phyloP scores from a whole-genome alignment of 2,329 filamentous ascomycete species.

The Niveomyces coronatus region DNA sequence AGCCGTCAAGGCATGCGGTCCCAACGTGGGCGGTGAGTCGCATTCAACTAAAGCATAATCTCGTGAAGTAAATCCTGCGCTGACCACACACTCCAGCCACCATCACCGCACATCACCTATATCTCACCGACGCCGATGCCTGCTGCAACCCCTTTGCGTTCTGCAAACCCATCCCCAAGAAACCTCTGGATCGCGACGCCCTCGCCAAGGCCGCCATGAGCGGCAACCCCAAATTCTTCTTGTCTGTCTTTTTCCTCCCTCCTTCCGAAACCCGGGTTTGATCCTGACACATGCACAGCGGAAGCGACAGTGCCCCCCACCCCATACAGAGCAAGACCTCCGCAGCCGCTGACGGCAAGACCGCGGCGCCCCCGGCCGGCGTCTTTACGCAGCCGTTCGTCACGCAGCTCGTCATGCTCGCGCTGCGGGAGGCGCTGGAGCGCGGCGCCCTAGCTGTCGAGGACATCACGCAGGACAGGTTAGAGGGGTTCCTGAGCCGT shows the following conservation, averaged over 20 bases:
- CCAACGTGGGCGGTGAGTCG: constrained; percentile 52
- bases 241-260: constrained; percentile 35
- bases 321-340: constrained; percentile 45
- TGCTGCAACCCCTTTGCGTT: constrained; percentile 51
- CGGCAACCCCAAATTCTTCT: constrained; percentile 59
- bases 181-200: constrained; percentile 60
- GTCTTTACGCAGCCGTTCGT: constrained; percentile 72
- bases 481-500: constrained; percentile 43
- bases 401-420: constrained; percentile 50
- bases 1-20: constrained; percentile 66
- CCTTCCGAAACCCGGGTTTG: neutral
- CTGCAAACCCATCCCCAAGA: constrained; percentile 70
- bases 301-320: constrained; percentile 57
- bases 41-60: neutral
- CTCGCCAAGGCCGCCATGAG: constrained; percentile 54
- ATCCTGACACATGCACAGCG: constrained; percentile 21
- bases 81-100: constrained; percentile 41
- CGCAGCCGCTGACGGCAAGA: constrained; percentile 35
- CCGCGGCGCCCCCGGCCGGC: constrained; percentile 61
- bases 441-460: constrained; percentile 39
- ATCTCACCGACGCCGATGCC: constrained; percentile 63
- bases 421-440: constrained; percentile 50
- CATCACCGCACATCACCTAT: constrained; percentile 81
- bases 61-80: neutral
- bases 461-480: constrained; percentile 43